Evolutionary conservation across 257 asterid genomes (phyloP), one percentile per base, ranked within the genome.

Genomic region (Nicotiana obtusifolia): DNA sequence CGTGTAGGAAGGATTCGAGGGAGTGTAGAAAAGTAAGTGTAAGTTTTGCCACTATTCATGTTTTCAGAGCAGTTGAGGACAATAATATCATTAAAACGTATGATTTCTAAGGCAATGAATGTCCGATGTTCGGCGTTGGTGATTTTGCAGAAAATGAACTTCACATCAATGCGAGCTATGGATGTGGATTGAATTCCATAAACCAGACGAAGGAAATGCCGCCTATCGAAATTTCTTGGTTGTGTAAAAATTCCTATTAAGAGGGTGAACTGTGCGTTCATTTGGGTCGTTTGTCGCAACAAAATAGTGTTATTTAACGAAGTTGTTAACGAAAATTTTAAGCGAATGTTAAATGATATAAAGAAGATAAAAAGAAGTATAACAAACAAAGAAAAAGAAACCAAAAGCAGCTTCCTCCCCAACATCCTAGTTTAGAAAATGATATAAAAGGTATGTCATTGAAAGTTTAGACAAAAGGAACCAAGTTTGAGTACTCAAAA

Each of bases 181-280:
- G 86, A 52, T 9, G 90, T 76, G 37, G 91, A 80, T 33, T 91
- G 97, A 3, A 84, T 85, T 17, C 90, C 97, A 76, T 94, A 92
- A 5, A 92, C 24, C 81, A 94, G 92, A 75, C 97, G 94, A 82
- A 94, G 95, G 86, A 94, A 91, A 86, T 91, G 93, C 78, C 97
- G 93, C 7, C 87, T 93, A 3, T 89, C 96, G 67, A 92, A 90
- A 6, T 71, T 76, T 13, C 87, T 92, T 4, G 98, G 89, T 0
- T 86, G 90, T 3, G 92, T 92, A 79, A 94, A 91, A 84, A 94
- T 84, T 35, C 97, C 94, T 3, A 91, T 85, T 31, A 92, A 33
- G 77, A 92, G 92, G 83, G 79, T 85, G 64, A 94, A 90, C 11
- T 84, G 68, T 22, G 83, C 22, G 3, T 81, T 83, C 41, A 19